A percentile compares a stretch with the other conserved stretches of the same genome.
phyloP scores from a whole-genome alignment of 2,329 filamentous ascomycete species.

The Cladosporium velox region DNA sequence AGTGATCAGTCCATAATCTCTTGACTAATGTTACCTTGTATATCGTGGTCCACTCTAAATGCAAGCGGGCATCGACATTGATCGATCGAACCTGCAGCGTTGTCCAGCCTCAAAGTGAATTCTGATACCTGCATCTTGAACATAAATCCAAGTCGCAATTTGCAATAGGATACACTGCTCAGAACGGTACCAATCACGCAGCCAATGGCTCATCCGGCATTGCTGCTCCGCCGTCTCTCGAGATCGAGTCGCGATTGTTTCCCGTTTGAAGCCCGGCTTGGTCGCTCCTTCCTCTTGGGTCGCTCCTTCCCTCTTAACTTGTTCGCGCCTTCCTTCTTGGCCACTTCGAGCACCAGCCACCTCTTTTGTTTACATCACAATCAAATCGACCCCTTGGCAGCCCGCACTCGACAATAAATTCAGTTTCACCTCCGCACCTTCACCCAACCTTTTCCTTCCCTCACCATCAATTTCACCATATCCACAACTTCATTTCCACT shows the following conservation, averaged over 20 bases:
- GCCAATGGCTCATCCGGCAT: not conserved
- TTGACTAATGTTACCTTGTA: not conserved
- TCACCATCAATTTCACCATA: not conserved
- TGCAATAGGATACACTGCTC: not conserved
- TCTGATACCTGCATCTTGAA: not conserved
- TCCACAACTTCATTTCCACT: not conserved
- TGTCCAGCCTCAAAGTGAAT: not conserved
- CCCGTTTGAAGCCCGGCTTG: not conserved
- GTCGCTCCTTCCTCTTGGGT: not conserved
- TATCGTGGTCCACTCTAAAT: not conserved
- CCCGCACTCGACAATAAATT: not conserved
- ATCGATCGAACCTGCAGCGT: not conserved
- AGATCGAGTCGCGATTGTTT: not conserved
- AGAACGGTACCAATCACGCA: not conserved
- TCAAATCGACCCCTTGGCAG: not conserved
- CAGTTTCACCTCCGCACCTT: not conserved
- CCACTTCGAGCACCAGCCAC: not conserved
- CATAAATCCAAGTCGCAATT: not conserved
- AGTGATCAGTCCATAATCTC: not conserved
- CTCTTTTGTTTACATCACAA: not conserved
- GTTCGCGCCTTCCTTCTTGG: not conserved
- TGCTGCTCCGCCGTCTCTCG: not conserved
- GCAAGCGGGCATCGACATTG: not conserved
- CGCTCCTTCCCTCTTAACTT: not conserved
- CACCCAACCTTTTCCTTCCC: not conserved